These are phyloP conservation scores for Carex arenaria DNA, from an alignment of 202 grass and related monocot genomes.

Conservation along the genomic window DNA sequence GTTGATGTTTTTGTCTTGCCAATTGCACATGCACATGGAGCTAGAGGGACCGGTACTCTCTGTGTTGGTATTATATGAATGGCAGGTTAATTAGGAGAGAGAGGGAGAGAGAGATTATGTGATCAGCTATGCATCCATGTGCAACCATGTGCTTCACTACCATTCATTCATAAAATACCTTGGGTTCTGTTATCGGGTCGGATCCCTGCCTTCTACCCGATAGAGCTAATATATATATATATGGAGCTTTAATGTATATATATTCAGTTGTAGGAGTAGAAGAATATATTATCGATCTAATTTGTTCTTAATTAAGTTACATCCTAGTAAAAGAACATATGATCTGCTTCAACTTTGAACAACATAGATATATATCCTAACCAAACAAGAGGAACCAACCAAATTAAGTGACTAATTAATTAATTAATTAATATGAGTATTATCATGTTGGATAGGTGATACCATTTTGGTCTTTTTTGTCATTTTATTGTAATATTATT, in stretches of 20 bases:
- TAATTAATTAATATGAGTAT: too few relatives aligned
- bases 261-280: too few relatives aligned
- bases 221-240: too few relatives aligned
- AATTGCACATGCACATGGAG: slow-evolving; percentile 11
- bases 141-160: slow-evolving; percentile 15
- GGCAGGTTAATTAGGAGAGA: not conserved
- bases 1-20: too few relatives aligned
- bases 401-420: too few relatives aligned
- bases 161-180: not conserved
- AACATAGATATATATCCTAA: too few relatives aligned
- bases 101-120: not conserved
- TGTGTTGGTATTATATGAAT: not conserved
- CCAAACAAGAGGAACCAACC: too few relatives aligned
- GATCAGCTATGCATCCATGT: slow-evolving; percentile 19
- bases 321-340: too few relatives aligned
- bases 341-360: too few relatives aligned
- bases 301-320: too few relatives aligned
- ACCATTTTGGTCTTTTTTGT: not conserved
- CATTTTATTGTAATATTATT: not conserved
- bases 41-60: slow-evolving; percentile 6
- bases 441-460: not conserved
- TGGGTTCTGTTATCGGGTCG: not conserved
- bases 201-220: not conserved
- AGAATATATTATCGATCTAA: too few relatives aligned
- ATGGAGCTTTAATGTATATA: too few relatives aligned